Evolutionary conservation across 2,329 filamentous ascomycete genomes (phyloP).

Genomic region (Colletotrichum simmondsii): DNA sequence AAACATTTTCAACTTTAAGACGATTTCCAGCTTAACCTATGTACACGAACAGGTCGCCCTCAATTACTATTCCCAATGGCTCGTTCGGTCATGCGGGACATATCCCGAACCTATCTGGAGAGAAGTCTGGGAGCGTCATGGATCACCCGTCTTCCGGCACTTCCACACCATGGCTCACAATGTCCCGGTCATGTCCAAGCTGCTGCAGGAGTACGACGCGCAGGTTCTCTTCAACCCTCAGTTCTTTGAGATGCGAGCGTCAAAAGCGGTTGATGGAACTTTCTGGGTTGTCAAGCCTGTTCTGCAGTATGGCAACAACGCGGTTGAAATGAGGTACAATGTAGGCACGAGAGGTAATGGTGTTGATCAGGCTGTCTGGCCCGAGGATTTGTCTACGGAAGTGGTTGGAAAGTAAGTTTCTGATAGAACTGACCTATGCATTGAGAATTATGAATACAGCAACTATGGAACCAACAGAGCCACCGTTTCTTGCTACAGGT

Average conservation of each 20-base stretch:
- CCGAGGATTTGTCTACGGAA: conserved; percentile 49
- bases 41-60: conserved; percentile 41
- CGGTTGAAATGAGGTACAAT: conserved; percentile 52
- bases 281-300: conserved; percentile 54
- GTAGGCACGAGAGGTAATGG: conserved; percentile 61
- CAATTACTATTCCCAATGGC: conserved; percentile 56
- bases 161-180: conserved; percentile 59
- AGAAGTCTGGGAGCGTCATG: conserved; percentile 60
- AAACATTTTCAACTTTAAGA: conserved; percentile 13
- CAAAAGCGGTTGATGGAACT: conserved; percentile 35
- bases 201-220: conserved; percentile 50
- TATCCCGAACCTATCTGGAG: conserved; percentile 45
- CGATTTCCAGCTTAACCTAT: conserved; percentile 1
- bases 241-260: conserved; percentile 55
- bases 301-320: conserved; percentile 46
- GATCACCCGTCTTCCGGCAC: conserved; percentile 59
- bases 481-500: background rate
- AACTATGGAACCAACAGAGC: background rate
- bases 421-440: background rate
- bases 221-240: conserved; percentile 52
- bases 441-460: background rate
- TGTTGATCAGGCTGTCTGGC: conserved; percentile 56
- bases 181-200: conserved; percentile 45
- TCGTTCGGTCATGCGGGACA: conserved; percentile 48
- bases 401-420: conserved; percentile 37